These are phyloP conservation scores for Eimeria brunetti DNA, from an alignment of 169 alveolate species.

Conservation along the genomic window DNA sequence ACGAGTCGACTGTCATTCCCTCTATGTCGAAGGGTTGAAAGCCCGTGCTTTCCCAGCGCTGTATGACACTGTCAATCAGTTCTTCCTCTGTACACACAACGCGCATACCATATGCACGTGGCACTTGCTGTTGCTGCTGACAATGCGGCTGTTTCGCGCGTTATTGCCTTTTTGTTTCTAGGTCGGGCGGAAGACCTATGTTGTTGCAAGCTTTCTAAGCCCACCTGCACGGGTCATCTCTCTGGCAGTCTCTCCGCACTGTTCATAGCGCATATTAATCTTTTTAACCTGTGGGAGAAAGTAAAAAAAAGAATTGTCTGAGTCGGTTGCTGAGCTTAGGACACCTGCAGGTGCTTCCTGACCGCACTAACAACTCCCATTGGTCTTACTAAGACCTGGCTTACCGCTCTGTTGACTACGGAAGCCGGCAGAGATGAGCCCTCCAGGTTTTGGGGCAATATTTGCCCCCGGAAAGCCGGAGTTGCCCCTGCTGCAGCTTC, in stretches of 20 bases:
- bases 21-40: constrained; percentile 18
- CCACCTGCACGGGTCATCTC: constrained; percentile 15
- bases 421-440: constrained; percentile 15
- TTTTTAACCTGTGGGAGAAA: background rate
- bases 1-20: constrained; percentile 37
- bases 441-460: background rate
- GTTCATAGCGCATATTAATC: constrained; percentile 32
- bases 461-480: background rate
- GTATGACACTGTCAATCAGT: constrained; percentile 1
- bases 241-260: constrained; percentile 38
- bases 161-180: constrained; percentile 11
- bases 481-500: background rate
- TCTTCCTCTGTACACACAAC: constrained; percentile 52
- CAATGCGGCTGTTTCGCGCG: background rate
- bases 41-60: constrained; percentile 35
- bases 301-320: background rate
- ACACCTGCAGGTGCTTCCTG: background rate
- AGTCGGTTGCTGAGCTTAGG: background rate
- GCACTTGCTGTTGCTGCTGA: background rate
- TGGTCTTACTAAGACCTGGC: background rate
- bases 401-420: constrained; percentile 17
- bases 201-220: too few relatives aligned
- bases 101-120: background rate
- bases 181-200: background rate
- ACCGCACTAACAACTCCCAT: background rate